A percentile compares a stretch with the other conserved stretches of the same genome.
phyloP scores from a whole-genome alignment of 805 yeast species.

The Naumovozyma baii region DNA sequence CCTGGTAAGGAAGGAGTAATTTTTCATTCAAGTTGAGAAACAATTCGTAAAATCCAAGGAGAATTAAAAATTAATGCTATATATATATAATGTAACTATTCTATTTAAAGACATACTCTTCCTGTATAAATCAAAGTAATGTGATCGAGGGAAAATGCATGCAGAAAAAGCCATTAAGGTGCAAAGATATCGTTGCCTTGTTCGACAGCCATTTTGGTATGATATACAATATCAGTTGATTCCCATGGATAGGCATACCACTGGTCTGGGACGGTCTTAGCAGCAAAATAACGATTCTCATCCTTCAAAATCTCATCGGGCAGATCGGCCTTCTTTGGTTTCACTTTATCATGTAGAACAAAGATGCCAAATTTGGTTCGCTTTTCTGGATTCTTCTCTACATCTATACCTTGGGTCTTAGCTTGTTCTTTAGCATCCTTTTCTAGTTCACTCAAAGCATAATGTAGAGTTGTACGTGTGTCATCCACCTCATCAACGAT shows the following conservation, averaged over 20 bases:
- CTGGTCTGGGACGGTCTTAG: constrained; percentile 63
- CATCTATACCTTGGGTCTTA: constrained; percentile 38
- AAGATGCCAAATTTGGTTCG: constrained; percentile 62
- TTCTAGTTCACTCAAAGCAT: constrained; percentile 64
- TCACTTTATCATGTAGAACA: constrained; percentile 68
- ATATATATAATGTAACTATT: too few relatives aligned
- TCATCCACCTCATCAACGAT: constrained; percentile 82
- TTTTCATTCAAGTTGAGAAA: too few relatives aligned
- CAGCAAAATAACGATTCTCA: constrained; percentile 56
- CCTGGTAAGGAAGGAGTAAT: too few relatives aligned
- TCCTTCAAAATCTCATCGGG: constrained; percentile 54
- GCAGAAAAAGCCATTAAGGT: constrained; percentile 2
- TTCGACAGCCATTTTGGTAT: constrained; percentile 58
- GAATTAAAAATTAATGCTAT: too few relatives aligned
- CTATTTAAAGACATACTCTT: too few relatives aligned
- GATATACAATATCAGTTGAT: constrained; percentile 62
- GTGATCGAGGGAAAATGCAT: background rate
- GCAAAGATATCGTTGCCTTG: constrained; percentile 59
- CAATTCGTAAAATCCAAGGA: too few relatives aligned
- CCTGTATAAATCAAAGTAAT: too few relatives aligned
- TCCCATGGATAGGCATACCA: constrained; percentile 92
- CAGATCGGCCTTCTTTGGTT: constrained; percentile 62
- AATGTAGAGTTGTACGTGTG: constrained; percentile 75
- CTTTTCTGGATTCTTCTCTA: constrained; percentile 34
- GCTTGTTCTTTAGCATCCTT: constrained; percentile 62